These are phyloP conservation scores for Colletotrichum melonis DNA, from an alignment of 2,329 filamentous ascomycete genomes.

Conservation along the genomic window DNA sequence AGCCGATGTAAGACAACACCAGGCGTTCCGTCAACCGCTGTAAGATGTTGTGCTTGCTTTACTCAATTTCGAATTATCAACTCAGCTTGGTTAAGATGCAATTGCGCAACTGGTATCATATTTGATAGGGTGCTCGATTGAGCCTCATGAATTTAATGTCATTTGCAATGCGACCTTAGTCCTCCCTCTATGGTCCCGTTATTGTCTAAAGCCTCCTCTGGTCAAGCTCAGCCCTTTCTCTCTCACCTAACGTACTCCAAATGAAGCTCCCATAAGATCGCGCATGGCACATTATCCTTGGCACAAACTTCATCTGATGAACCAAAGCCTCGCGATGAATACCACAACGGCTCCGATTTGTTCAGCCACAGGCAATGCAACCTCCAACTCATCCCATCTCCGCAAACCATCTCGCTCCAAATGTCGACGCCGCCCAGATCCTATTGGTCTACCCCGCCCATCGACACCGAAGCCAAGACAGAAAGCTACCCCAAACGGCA, in stretches of 20 bases:
- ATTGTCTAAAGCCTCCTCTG: no score
- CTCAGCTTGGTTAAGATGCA: background rate
- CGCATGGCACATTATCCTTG: background rate
- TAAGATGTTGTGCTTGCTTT: background rate
- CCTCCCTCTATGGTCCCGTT: no score
- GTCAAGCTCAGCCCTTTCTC: background rate
- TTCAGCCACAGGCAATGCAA: background rate
- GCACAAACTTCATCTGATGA: background rate
- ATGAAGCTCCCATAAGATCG: background rate
- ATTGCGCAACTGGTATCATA: background rate
- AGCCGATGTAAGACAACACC: background rate
- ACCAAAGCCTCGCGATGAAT: background rate
- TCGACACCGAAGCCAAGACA: slow-evolving; percentile 15
- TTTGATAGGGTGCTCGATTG: background rate
- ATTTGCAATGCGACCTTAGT: fast-evolving
- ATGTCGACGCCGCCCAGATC: background rate
- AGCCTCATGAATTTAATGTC: no score
- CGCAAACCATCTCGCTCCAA: background rate
- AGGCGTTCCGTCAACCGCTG: fast-evolving
- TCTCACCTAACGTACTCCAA: background rate
- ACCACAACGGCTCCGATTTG: background rate
- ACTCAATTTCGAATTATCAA: no score
- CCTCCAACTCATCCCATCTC: background rate
- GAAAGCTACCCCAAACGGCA: background rate
- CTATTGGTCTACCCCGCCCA: slow-evolving; percentile 14